These are phyloP conservation scores for Quercus lobata DNA, from an alignment of 331 rosid species.

Conservation along the genomic window DNA sequence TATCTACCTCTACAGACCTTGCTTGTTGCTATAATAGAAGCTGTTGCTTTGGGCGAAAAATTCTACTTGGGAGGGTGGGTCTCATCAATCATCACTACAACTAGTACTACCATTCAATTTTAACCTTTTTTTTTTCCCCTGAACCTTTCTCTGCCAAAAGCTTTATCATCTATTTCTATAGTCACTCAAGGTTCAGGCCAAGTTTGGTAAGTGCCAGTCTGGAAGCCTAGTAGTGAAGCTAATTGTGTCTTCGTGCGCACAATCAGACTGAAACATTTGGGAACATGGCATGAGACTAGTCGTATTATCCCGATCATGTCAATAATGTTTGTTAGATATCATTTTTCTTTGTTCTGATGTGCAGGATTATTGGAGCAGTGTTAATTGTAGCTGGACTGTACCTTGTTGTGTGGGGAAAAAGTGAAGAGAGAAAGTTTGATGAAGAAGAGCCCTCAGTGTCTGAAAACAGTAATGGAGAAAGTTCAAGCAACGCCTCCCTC, in stretches of 20 bases:
- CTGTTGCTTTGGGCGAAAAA: conserved; percentile 64
- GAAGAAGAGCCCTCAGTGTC: conserved; percentile 12
- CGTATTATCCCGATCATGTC: background rate
- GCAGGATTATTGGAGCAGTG: conserved; percentile 67
- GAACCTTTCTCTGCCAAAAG: too few species aligned
- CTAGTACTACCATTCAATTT: background rate
- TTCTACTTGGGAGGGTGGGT: conserved; percentile 82
- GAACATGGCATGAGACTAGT: background rate
- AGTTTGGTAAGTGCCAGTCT: too few species aligned
- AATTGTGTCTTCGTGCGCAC: too few species aligned
- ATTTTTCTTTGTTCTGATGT: conserved; percentile 18
- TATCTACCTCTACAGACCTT: conserved; percentile 77
- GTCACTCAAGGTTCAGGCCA: too few species aligned
- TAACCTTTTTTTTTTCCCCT: background rate
- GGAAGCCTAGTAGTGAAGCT: too few species aligned
- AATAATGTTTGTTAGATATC: background rate
- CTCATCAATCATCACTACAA: background rate
- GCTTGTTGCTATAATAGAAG: conserved; percentile 58
- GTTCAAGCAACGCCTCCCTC: conserved; percentile 11
- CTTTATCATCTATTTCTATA: background rate
- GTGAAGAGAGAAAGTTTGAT: conserved; percentile 44
- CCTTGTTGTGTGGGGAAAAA: conserved; percentile 79
- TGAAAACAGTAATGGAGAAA: conserved; percentile 16
- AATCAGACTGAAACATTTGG: too few species aligned
- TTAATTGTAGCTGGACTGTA: conserved; percentile 55